Evolutionary conservation across 495 filamentous ascomycete genomes (phyloP).

Genomic region (Penicillium lagena): DNA sequence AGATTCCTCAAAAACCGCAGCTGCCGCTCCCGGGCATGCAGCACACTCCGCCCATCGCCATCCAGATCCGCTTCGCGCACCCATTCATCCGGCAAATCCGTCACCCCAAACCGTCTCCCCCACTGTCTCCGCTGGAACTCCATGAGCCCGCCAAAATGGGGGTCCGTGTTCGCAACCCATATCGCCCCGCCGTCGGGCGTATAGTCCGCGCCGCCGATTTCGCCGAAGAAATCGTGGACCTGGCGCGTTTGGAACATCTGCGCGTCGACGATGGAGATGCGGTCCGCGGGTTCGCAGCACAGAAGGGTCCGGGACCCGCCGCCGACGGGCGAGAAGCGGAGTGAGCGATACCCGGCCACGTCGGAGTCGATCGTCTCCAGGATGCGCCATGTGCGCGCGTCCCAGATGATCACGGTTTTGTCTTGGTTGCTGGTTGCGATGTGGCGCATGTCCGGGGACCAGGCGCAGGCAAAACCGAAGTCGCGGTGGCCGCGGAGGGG

Average conservation of each 20-base stretch:
- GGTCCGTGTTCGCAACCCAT: conserved; percentile 69
- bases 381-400: conserved; percentile 66
- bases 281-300: conserved; percentile 78
- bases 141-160: conserved; percentile 71
- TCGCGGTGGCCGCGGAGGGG: conserved; percentile 67
- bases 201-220: conserved; percentile 72
- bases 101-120: conserved; percentile 22
- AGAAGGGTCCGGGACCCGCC: conserved; percentile 67
- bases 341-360: conserved; percentile 68
- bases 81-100: conserved; percentile 34
- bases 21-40: conserved; percentile 25
- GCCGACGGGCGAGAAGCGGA: conserved; percentile 78
- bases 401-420: conserved; percentile 76
- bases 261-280: conserved; percentile 72
- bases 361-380: conserved; percentile 64
- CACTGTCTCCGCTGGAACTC: conserved; percentile 59
- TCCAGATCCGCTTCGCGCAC: conserved; percentile 25
- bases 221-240: conserved; percentile 78
- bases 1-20: conserved; percentile 28
- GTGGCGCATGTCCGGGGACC: conserved; percentile 82
- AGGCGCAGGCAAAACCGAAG: conserved; percentile 84
- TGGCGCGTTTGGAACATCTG: conserved; percentile 61
- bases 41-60: conserved; percentile 27
- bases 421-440: conserved; percentile 92
- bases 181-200: conserved; percentile 65